Base-by-base conservation (phyloP, 2,329 filamentous ascomycete species). In the Beauveria scarabaeidicola region DNA sequence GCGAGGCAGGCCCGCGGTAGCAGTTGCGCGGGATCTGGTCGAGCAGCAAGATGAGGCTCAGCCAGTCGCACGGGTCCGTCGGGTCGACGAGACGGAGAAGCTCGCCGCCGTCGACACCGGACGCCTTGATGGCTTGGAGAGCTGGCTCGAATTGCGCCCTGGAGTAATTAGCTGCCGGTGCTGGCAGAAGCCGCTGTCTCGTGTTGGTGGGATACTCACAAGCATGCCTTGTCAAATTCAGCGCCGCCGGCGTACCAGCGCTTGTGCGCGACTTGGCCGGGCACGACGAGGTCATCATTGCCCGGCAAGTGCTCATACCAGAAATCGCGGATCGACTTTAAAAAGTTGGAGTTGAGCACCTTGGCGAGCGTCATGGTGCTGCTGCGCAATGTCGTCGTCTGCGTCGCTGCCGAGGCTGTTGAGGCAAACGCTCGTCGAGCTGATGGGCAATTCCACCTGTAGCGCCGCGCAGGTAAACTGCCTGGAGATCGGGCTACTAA, bases 11-110 rank as follows among this genome's bases (percentile, higher is more conserved):
- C 0, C 74, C 77, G 15, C 85, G 82, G 70, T 80, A 84, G 63
- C 82, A 76, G 66, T 88, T 87, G 2, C 85, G 79, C 0, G 84
- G 76, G 46, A 87, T 75, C 66, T 88, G 85, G 63, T 88, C 85
- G 2, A 88, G 75, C 2, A 88, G 74, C 2, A 88, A 64, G 5
- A 84, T 65, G 0, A 87, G 67, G 48, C 76, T 75, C 2, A 88
- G 70, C 69, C 72, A 75, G 63, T 75, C 72, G 6, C 68, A 56
- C 0, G 74, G 66, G 3, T 63, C 61, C 4, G 63, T 55, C 5
- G 69, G 71, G 11, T 66, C 61, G 0, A 67, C 61, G 15, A 67
- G 57, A 6, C 65, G 63, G 38, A 75, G 51, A 52, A 76, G 61
- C 43, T 71, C 66, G 9, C 66, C 55, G 1, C 66, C 69, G 4